Base-by-base conservation (phyloP, 306 rosid species). In the Fragaria iinumae region DNA sequence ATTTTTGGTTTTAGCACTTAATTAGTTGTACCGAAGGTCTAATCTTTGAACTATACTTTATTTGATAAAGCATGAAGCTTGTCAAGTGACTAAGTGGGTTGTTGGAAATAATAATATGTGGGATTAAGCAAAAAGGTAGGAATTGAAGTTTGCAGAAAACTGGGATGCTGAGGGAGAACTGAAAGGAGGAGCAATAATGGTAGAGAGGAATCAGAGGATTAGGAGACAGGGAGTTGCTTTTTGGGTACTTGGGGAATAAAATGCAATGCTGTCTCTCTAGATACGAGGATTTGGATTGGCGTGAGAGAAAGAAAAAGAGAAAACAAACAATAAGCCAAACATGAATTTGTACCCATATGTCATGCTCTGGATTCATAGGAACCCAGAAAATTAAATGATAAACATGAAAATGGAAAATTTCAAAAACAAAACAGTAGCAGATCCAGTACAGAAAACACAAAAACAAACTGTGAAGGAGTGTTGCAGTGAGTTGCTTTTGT, bases 181-280 rank as follows among this genome's bases (percentile, higher is more conserved):
- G 79, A 76, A 69, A 17, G 81, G 67, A 64, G 80, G 49, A 88
- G 90, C 88, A 87, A 91, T 90, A 87, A 88, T 65, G 70, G 70
- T 38, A 73, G 52, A 73, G 83, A 83, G 87, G 90, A 91, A 88
- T 88, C 88, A 73, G 84, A 83, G 87, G 90, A 90, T 88, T 88
- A 89, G 93, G 88, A 90, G 98, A 93, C 93, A 90, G 85, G 82
- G 83, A 41, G 72, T 81, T 93, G 89, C 96, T 87, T 93, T 91
- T 94, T 86, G 93, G 90, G 95, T 89, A 90, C 97, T 89, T 89
- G 88, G 86, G 84, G 98, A 91, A 93, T 90, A 87, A 91, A 88
- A 83, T 86, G 70, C 70, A 90, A 84, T 86, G 90, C 81, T 84
- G 96, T 89, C 90, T 83, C 91, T 89, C 93, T 73, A n/a, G 27